phyloP scores from a whole-genome alignment of 2,329 filamentous ascomycete species.

The Colletotrichum limetticola region DNA sequence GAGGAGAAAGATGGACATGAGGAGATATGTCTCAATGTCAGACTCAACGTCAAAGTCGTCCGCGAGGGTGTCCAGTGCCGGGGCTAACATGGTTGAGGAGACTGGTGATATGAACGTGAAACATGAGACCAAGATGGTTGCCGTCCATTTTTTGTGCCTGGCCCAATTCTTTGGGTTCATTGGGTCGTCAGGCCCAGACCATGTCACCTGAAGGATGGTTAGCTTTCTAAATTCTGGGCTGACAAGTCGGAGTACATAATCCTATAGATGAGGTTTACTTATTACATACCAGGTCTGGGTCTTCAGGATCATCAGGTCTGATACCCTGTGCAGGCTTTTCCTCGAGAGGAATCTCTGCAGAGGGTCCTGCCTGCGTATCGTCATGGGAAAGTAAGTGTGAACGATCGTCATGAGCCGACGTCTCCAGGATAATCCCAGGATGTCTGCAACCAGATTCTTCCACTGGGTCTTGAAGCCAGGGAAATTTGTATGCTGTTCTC shows the following conservation, averaged over 20 bases:
- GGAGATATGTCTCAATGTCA: constrained; percentile 57
- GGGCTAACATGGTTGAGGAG: constrained; percentile 62
- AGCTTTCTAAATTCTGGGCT: background rate
- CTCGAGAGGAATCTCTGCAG: background rate
- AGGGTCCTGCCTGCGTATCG: background rate
- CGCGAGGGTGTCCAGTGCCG: constrained; percentile 55
- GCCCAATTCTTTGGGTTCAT: constrained; percentile 59
- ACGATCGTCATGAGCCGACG: background rate
- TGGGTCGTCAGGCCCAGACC: constrained; percentile 57
- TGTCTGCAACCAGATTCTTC: background rate
- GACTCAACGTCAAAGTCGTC: constrained; percentile 55
- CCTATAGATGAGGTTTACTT: too few relatives aligned
- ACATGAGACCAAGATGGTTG: constrained; percentile 48
- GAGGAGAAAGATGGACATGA: constrained; percentile 69
- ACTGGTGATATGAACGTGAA: constrained; percentile 67
- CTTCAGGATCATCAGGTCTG: constrained; percentile 23
- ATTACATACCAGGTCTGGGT: constrained; percentile 39
- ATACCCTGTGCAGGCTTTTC: background rate
- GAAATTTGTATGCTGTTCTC: constrained; percentile 42
- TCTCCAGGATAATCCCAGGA: background rate
- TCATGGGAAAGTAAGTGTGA: constrained; percentile 1
- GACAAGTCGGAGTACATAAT: background rate
- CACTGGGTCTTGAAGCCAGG: constrained; percentile 39
- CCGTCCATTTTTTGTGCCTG: constrained; percentile 45
- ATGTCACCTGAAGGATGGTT: constrained; percentile 44